These are phyloP conservation scores for Xerocomellus intermedius DNA, from an alignment of 768 basidiomycete species.

Conservation along the genomic window DNA sequence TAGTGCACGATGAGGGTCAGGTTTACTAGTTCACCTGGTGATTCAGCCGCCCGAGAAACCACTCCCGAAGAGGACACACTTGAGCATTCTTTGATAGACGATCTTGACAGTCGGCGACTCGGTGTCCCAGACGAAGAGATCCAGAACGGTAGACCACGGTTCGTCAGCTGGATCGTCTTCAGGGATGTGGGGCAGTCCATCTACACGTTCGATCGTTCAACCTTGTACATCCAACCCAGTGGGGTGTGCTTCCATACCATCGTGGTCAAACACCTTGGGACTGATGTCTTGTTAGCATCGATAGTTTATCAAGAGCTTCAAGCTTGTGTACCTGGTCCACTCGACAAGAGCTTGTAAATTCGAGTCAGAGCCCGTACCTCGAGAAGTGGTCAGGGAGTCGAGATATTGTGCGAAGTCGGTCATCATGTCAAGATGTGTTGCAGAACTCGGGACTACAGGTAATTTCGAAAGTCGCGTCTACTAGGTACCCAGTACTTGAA, in stretches of 20 bases:
- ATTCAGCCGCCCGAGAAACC: not conserved
- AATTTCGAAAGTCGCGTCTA: not conserved
- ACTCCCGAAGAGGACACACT: slow-evolving; percentile 11
- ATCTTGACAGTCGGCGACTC: not conserved
- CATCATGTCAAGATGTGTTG: slow-evolving; percentile 10
- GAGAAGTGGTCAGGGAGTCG: slow-evolving; percentile 18
- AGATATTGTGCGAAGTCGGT: slow-evolving; percentile 23
- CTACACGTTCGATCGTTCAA: slow-evolving; percentile 15
- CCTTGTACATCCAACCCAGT: not conserved
- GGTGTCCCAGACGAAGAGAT: slow-evolving; percentile 21
- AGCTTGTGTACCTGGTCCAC: slow-evolving; percentile 25
- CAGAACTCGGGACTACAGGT: not conserved
- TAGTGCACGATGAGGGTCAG: slow-evolving; percentile 4
- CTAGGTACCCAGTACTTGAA: too few relatives aligned
- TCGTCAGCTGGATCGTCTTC: slow-evolving; percentile 18
- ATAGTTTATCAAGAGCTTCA: slow-evolving; percentile 1
- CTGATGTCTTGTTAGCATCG: slow-evolving; percentile 19
- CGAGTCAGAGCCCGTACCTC: slow-evolving; percentile 8
- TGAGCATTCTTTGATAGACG: slow-evolving; percentile 12
- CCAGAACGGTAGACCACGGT: slow-evolving; percentile 34
- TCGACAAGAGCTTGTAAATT: slow-evolving; percentile 17
- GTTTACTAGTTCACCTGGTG: slow-evolving; percentile 14
- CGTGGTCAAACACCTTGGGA: slow-evolving; percentile 9
- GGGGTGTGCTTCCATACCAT: slow-evolving; percentile 14
- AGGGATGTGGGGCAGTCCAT: slow-evolving; percentile 2